Conservation (phyloP, 495 filamentous ascomycete species). For the Tuber borchii region DNA sequence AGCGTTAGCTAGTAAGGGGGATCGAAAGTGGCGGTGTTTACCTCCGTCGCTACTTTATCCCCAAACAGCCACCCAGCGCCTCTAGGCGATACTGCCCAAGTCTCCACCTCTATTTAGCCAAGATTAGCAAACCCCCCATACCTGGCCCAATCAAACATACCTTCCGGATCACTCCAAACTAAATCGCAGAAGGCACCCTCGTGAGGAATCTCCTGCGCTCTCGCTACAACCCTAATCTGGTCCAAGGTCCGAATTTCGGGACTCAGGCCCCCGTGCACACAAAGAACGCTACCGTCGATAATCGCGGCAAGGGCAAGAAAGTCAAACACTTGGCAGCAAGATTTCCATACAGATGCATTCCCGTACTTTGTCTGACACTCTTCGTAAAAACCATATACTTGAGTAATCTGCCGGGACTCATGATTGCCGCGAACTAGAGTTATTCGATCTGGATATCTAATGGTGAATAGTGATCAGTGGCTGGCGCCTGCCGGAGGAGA, state of each 20-base stretch:
- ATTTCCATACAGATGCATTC: slow-evolving; percentile 97
- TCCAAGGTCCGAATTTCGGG: slow-evolving; percentile 95
- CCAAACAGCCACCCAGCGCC: slow-evolving; percentile 97
- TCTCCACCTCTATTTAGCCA: slow-evolving; percentile 65
- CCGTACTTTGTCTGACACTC: slow-evolving; percentile 97
- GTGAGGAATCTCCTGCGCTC: slow-evolving; percentile 95
- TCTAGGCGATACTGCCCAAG: slow-evolving; percentile 91
- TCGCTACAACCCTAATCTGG: slow-evolving; percentile 91
- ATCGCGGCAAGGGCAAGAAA: slow-evolving; percentile 94
- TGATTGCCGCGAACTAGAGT: slow-evolving; percentile 96
- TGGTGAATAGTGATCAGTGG: slow-evolving; percentile 8
- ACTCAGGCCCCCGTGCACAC: slow-evolving; percentile 92
- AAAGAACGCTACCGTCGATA: slow-evolving; percentile 92
- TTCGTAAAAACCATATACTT: slow-evolving; percentile 98
- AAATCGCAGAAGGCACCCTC: slow-evolving; percentile 97
- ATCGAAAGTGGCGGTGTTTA: slow-evolving; percentile 1
- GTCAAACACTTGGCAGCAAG: slow-evolving; percentile 97
- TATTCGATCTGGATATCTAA: slow-evolving; percentile 88
- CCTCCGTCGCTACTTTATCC: slow-evolving; percentile 89
- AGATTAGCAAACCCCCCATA: slow-evolving; percentile 10
- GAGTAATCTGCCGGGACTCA: slow-evolving; percentile 95
- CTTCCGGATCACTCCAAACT: slow-evolving; percentile 94
- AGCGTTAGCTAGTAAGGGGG: slow-evolving; percentile 10
- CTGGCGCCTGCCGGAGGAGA: slow-evolving; percentile 6
- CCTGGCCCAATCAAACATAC: slow-evolving; percentile 17